Conservation (phyloP, 805 yeast genomes). For the Lipomyces yamadae region DNA sequence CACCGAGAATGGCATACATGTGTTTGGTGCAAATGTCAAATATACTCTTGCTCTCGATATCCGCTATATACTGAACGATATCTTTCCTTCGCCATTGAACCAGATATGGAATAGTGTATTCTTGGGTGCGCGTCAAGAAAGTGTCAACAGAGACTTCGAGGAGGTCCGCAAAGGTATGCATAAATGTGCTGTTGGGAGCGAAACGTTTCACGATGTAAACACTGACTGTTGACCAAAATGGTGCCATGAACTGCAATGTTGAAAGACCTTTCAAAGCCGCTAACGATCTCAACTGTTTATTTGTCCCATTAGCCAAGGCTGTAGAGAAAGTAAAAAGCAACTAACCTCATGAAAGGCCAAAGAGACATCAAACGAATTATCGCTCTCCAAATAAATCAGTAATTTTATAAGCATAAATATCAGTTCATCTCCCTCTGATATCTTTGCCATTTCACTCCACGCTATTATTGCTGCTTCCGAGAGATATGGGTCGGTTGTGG, state of each 20-base stretch:
- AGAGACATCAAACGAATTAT: conserved; percentile 67
- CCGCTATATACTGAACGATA: conserved; percentile 65
- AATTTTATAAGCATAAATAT: conserved; percentile 69
- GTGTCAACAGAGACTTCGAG: conserved; percentile 64
- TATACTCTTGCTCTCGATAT: conserved; percentile 53
- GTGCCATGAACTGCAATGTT: conserved; percentile 79
- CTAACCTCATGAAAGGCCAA: conserved; percentile 67
- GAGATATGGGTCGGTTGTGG: conserved; percentile 2
- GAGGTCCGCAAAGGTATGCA: conserved; percentile 65
- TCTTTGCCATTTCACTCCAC: conserved; percentile 67
- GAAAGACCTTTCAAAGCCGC: conserved; percentile 63
- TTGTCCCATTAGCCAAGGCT: background rate
- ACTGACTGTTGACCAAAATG: conserved; percentile 75
- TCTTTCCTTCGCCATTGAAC: conserved; percentile 68
- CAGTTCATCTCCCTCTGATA: conserved; percentile 68
- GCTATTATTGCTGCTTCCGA: conserved; percentile 47
- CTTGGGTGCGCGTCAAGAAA: conserved; percentile 70
- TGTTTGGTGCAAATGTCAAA: conserved; percentile 55
- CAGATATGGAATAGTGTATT: conserved; percentile 76
- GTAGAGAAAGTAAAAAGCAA: background rate
- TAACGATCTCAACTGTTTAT: conserved; percentile 23
- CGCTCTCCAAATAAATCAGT: conserved; percentile 67
- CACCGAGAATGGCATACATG: conserved; percentile 61
- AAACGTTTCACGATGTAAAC: conserved; percentile 63
- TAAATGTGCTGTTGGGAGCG: conserved; percentile 56